phyloP scores from a whole-genome alignment of 352 stramenopile species.

The Pythium scleroteichum region DNA sequence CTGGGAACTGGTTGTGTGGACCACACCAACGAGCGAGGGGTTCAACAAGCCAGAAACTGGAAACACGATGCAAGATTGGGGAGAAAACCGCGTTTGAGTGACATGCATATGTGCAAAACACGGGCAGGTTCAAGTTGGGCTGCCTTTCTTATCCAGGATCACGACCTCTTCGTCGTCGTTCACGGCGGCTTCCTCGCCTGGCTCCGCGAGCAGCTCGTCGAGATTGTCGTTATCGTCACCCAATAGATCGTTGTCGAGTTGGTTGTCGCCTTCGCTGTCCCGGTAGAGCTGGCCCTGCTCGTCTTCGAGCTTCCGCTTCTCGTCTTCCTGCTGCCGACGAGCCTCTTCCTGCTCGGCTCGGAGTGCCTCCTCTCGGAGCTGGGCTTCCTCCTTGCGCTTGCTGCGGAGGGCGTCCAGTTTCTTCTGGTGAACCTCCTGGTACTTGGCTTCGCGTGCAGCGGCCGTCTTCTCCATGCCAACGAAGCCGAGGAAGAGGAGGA shows the following conservation, averaged over 20 bases:
- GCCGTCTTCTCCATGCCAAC: conserved; percentile 53
- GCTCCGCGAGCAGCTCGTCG: conserved; percentile 21
- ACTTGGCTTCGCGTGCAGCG: conserved; percentile 21
- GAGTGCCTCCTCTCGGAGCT: conserved; percentile 34
- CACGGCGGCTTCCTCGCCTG: conserved; percentile 15
- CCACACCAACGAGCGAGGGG: conserved; percentile 11
- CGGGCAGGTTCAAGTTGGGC: no score
- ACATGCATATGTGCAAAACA: conserved; percentile 8
- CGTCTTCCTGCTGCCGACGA: conserved; percentile 40
- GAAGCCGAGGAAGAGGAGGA: conserved; percentile 49
- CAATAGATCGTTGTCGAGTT: conserved; percentile 14
- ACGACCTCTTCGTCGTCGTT: conserved; percentile 29
- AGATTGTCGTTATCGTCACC: conserved; percentile 23
- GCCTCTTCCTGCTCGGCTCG: conserved; percentile 39
- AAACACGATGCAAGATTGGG: neutral
- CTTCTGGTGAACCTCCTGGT: conserved; percentile 32
- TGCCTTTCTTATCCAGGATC: no score
- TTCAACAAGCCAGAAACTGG: no score
- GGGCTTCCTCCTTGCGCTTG: conserved; percentile 36
- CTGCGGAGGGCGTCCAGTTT: conserved; percentile 39
- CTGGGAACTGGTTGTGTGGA: conserved; percentile 4
- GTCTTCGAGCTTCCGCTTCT: conserved; percentile 36
- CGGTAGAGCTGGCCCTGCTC: conserved; percentile 49
- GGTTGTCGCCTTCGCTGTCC: conserved; percentile 35
- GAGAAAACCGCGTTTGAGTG: neutral